Evolutionary conservation across 495 filamentous ascomycete species (phyloP).

Genomic region (Amorphotheca resinae): DNA sequence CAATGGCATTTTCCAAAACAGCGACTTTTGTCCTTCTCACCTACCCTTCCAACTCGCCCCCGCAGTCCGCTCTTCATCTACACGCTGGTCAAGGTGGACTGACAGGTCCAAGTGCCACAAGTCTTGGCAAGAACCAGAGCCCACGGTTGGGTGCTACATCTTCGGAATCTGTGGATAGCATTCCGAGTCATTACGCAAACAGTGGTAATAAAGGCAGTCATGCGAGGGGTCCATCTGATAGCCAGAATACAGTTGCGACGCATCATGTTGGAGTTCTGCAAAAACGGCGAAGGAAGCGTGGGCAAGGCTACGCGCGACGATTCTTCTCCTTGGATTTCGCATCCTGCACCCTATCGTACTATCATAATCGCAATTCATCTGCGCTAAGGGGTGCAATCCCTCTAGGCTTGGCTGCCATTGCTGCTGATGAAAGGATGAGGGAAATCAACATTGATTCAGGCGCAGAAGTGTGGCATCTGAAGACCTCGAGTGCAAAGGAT

Average conservation of each 20-base stretch:
- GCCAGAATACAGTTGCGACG: conserved; percentile 21
- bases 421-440: conserved; percentile 69
- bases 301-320: conserved; percentile 82
- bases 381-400: conserved; percentile 86
- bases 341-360: conserved; percentile 86
- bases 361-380: conserved; percentile 82
- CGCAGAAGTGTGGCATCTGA: conserved; percentile 94
- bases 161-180: conserved; percentile 42
- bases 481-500: conserved; percentile 65
- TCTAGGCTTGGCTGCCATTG: conserved; percentile 77
- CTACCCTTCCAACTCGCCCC: conserved; percentile 74
- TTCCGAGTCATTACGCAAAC: conserved; percentile 32
- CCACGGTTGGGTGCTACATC: conserved; percentile 29
- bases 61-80: conserved; percentile 46
- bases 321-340: conserved; percentile 93
- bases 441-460: conserved; percentile 97
- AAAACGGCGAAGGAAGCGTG: conserved; percentile 83
- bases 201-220: conserved; percentile 14
- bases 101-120: conserved; percentile 25
- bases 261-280: conserved; percentile 73
- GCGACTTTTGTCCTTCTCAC: conserved; percentile 89
- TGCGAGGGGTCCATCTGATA: conserved; percentile 13
- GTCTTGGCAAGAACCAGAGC: conserved; percentile 20
- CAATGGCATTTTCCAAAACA: conserved; percentile 87
- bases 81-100: conserved; percentile 51